These are phyloP conservation scores for Afroboletus lepidellus DNA, from an alignment of 1,284 basidiomycete genomes.

Conservation along the genomic window DNA sequence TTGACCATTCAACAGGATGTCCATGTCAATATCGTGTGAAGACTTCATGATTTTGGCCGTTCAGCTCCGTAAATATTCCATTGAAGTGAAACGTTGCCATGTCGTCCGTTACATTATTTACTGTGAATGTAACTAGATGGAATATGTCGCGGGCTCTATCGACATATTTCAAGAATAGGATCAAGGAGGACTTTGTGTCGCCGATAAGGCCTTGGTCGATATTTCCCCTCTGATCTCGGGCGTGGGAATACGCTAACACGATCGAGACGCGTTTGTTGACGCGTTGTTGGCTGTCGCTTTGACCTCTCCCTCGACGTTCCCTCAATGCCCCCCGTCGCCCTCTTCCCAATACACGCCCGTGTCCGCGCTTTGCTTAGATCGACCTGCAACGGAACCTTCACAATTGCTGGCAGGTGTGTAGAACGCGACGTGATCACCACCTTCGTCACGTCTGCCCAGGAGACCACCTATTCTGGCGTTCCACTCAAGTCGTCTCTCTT, in stretches of 20 bases:
- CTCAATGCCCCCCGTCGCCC: slow-evolving; percentile 50
- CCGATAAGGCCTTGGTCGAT: no score
- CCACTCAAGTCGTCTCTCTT: slow-evolving; percentile 51
- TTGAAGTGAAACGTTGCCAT: no score
- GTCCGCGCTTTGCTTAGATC: slow-evolving; percentile 67
- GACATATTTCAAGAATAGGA: no score
- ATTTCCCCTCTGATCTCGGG: no score
- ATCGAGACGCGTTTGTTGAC: slow-evolving; percentile 25
- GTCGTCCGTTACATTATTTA: no score
- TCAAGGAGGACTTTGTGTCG: no score
- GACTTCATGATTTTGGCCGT: no score
- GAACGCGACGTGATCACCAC: slow-evolving; percentile 56
- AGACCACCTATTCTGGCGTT: slow-evolving; percentile 39
- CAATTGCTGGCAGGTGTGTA: slow-evolving; percentile 60
- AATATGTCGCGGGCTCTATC: no score
- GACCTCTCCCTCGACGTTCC: slow-evolving; percentile 50
- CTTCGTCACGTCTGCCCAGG: slow-evolving; percentile 46
- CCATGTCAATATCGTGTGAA: no score
- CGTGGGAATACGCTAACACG: slow-evolving; percentile 13
- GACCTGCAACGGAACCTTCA: slow-evolving; percentile 52
- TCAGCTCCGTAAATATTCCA: no score
- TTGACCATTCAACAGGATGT: no score
- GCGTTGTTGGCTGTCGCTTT: slow-evolving; percentile 7
- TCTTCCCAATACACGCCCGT: slow-evolving; percentile 61
- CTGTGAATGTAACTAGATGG: no score